Percentiles rank a stretch among this genome's conserved stretches.
Evolutionary conservation across 2,329 filamentous ascomycete genomes (phyloP).

Genomic region (Colletotrichum acutatum): DNA sequence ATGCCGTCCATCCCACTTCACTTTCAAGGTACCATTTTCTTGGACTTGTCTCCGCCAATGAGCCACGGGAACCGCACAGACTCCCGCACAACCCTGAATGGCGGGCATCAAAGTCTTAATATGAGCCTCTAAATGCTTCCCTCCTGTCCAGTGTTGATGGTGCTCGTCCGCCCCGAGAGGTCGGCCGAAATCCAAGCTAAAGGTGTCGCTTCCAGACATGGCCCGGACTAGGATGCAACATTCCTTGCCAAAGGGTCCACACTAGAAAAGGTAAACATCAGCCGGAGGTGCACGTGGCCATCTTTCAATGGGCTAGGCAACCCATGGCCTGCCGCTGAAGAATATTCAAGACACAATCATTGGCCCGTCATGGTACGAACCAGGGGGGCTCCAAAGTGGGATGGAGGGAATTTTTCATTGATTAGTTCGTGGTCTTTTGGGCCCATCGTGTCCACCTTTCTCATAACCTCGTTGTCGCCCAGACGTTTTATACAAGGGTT

Average conservation of each 20-base stretch:
- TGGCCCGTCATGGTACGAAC: slow-evolving; percentile 22
- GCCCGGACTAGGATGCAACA: slow-evolving; percentile 18
- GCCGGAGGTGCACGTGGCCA: slow-evolving; percentile 35
- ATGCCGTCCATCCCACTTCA: slow-evolving; percentile 33
- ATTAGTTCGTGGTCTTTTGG: slow-evolving; percentile 29
- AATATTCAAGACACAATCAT: slow-evolving; percentile 30
- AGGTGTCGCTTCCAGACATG: slow-evolving; percentile 29
- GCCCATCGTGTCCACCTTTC: slow-evolving; percentile 34
- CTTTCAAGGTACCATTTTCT: slow-evolving; percentile 28
- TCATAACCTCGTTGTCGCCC: slow-evolving; percentile 32
- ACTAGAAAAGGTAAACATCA: slow-evolving; percentile 32
- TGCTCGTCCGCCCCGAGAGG: background rate
- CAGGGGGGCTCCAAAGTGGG: slow-evolving; percentile 31
- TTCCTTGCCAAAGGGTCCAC: slow-evolving; percentile 31
- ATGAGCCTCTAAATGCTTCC: slow-evolving; percentile 28
- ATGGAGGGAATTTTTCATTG: slow-evolving; percentile 35
- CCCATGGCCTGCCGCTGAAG: slow-evolving; percentile 34
- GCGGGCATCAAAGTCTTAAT: slow-evolving; percentile 19
- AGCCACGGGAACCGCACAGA: slow-evolving; percentile 37
- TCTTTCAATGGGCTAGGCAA: slow-evolving; percentile 31
- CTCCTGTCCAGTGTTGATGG: background rate
- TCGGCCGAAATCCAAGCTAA: slow-evolving; percentile 30
- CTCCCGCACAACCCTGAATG: slow-evolving; percentile 38
- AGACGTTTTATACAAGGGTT: slow-evolving; percentile 28
- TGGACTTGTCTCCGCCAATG: slow-evolving; percentile 36